Percentiles rank a stretch among this genome's conserved stretches.
phyloP scores from a whole-genome alignment of 345 rosid species.

The Eutrema japonicum region DNA sequence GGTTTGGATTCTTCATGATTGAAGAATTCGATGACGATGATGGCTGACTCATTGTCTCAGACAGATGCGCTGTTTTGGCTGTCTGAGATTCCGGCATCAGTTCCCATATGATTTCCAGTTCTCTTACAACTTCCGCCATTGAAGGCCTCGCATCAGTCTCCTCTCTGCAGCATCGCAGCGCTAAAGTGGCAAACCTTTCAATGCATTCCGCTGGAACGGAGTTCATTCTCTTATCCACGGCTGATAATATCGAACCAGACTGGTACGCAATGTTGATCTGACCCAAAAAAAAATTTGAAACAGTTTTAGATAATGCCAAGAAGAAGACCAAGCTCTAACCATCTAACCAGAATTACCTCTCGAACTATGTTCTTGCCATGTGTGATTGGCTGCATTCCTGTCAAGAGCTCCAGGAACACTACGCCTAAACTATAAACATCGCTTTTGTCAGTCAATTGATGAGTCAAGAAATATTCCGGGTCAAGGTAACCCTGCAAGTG shows the following conservation, averaged over 20 bases:
- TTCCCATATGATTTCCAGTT: constrained; percentile 73
- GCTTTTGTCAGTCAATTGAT: constrained; percentile 91
- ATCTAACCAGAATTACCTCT: constrained; percentile 58
- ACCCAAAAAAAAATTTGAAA: constrained; percentile 8
- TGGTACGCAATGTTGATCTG: constrained; percentile 76
- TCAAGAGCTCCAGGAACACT: constrained; percentile 87
- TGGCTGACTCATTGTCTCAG: constrained; percentile 41
- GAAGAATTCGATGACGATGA: constrained; percentile 61
- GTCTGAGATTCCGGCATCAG: constrained; percentile 57
- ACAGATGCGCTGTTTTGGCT: constrained; percentile 39
- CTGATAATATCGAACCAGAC: constrained; percentile 75
- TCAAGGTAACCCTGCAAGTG: constrained; percentile 91
- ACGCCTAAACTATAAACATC: constrained; percentile 97
- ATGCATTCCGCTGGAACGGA: constrained; percentile 85
- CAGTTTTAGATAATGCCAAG: not conserved
- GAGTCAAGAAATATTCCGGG: constrained; percentile 94
- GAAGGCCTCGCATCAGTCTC: constrained; percentile 85
- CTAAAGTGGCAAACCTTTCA: constrained; percentile 75
- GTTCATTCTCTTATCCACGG: constrained; percentile 85
- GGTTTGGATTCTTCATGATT: constrained; percentile 42
- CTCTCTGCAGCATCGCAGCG: constrained; percentile 73
- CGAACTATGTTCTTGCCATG: constrained; percentile 96
- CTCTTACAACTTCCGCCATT: constrained; percentile 87
- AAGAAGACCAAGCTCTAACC: not conserved
- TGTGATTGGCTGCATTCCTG: constrained; percentile 92